Percentiles rank a stretch among this genome's conserved stretches.
phyloP scores from a whole-genome alignment of 257 asterid species.

The Solanum sitiens region DNA sequence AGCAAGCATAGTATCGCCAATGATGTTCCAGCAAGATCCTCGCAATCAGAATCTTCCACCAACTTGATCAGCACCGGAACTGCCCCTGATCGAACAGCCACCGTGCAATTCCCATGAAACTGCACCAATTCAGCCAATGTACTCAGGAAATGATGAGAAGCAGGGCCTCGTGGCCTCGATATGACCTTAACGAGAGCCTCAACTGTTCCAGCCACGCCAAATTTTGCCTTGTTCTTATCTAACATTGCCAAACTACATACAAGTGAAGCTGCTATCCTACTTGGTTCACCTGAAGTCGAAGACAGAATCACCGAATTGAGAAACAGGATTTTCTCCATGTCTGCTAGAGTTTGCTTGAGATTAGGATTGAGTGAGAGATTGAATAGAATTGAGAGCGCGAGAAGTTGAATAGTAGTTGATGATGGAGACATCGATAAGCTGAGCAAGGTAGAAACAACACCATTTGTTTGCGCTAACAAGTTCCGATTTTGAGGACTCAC shows the following conservation, averaged over 20 bases:
- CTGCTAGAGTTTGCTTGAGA: conserved; percentile 46
- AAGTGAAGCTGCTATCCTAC: conserved; percentile 54
- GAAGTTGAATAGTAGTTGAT: conserved; percentile 9
- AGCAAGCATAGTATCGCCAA: conserved; percentile 38
- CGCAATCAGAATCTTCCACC: conserved; percentile 25
- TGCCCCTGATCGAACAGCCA: conserved; percentile 58
- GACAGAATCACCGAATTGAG: conserved; percentile 30
- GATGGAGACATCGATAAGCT: conserved; percentile 26
- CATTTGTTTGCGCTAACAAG: conserved; percentile 38
- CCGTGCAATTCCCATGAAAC: conserved; percentile 77
- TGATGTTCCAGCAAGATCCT: conserved; percentile 61
- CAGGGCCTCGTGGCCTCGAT: conserved; percentile 23
- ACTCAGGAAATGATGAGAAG: conserved; percentile 62
- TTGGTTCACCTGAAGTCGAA: conserved; percentile 16
- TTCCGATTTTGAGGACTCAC: conserved; percentile 67
- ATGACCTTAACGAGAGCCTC: conserved; percentile 43
- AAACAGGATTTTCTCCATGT: conserved; percentile 31
- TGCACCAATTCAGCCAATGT: conserved; percentile 68
- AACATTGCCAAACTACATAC: conserved; percentile 33
- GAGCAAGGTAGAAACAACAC: conserved; percentile 38
- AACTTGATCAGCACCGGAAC: conserved; percentile 36
- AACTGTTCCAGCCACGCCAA: conserved; percentile 62
- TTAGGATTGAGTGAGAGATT: conserved; percentile 67
- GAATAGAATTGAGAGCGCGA: conserved; percentile 58
- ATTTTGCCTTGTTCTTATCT: conserved; percentile 70